Evolutionary conservation across 1,284 basidiomycete genomes (phyloP), one percentile per base, ranked within the genome.

Genomic region (Puccinia hordei): DNA sequence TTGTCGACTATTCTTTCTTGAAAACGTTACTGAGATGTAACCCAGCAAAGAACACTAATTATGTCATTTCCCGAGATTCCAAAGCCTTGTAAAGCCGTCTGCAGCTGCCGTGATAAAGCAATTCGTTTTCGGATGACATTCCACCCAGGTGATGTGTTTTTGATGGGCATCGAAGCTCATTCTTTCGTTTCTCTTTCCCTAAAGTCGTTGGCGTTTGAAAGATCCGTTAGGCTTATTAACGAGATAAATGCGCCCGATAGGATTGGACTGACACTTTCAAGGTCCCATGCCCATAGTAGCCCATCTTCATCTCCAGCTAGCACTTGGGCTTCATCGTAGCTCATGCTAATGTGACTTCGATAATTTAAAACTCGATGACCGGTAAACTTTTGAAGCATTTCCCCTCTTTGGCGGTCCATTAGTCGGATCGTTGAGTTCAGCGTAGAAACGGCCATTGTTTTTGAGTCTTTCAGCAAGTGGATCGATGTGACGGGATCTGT

Each of bases 261-360:
- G 44, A 55, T 22, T 72, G 13, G 35, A 88, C 91, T 84, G 86
- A 94, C 93, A 85, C 94, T 92, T 38, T 97, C 89, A 76, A 98
- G 87, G 84, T 96, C 94, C 95, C 96, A 99, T 53, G 90, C 90
- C 91, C 93, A 95, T 6, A 99, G 87, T 81, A 87, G 87, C 0
- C 97, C 97, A 5, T 91, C 89, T 85, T 98, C 95, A 85, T 98
- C 97, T 5, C 96, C 96, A 59, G 90, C 91, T 1, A 98, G 85
- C 3, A 98, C 90, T 22, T 87, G 90, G 0, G 91, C 91, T 85
- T 98, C 96, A 0, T 89, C 91, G 68, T 73, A 89, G 9, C 92
- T 91, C 83, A 98, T 93, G 81, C 90, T 91, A n/a, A 92, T 90
- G 27, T 91, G 91, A 83, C 91, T 92, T 24, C 93, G 89, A 85